Evolutionary conservation across 306 rosid species (phyloP), one percentile per base, ranked within the genome.

Genomic region (Luffa acutangula): DNA sequence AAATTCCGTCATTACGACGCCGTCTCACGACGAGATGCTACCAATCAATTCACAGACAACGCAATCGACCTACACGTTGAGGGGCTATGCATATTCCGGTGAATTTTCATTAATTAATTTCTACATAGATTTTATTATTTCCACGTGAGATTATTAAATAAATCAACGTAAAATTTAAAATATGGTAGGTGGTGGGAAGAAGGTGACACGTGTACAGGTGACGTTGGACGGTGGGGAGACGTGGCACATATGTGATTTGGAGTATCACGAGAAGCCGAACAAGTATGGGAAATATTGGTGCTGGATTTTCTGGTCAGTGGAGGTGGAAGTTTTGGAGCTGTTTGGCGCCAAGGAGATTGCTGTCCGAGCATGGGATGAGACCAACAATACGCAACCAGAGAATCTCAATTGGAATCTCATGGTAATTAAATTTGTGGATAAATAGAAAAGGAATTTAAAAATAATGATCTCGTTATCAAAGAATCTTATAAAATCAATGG

Each of bases 251-350:
- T 81, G 94, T 84, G 31, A 15, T 7, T 43, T 90, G 85, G 96
- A 92, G 13, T 89, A 87, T 78, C 80, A 69, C 0, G 98, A 94
- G 83, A 94, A 89, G 51, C 90, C 94, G 0, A 94, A 66, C 86
- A 94, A 85, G 75, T 89, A 88, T 49, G 98, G 98, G 0, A 94
- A 92, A 62, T 85, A 86, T 81, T 94, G 97, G 97, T 94, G 98
- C 78, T 92, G 98, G 98, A 90, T 97, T 77, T 94, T 94, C 78
- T 94, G 98, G 98, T 88, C 88, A 1, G 66, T 94, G 70, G 97
- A 92, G 54, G 89, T 92, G 6, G 94, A 92, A 77, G 85, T 94
- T 21, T 75, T 90, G 59, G 87, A 89, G 79, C 79, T 94, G 1
- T 64, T 94, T 18, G 93, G 80, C 1, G 86, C 91, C 56, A 93